Evolutionary conservation across 345 rosid species (phyloP).

Genomic region (Citrus unshiu): DNA sequence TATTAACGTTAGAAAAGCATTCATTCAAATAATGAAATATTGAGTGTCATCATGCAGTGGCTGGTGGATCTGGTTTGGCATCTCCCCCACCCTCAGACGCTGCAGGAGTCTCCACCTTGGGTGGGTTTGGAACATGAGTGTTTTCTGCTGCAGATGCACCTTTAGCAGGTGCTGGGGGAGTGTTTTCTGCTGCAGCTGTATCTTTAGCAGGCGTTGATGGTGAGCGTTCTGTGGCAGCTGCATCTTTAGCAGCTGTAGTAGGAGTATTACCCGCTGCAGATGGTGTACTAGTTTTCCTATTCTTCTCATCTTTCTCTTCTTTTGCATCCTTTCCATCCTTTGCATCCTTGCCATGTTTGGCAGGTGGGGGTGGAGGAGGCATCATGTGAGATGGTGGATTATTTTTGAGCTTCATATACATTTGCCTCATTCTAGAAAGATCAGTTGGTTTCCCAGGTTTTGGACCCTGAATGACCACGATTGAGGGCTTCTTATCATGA

Average conservation of each 20-base stretch:
- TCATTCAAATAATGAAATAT: background rate
- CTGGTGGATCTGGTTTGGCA: conserved; percentile 23
- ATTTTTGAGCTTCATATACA: conserved; percentile 72
- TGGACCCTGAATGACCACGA: conserved; percentile 75
- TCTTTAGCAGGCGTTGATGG: conserved; percentile 38
- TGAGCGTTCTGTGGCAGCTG: conserved; percentile 14
- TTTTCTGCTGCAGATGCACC: conserved; percentile 19
- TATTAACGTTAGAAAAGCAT: conserved; percentile 14
- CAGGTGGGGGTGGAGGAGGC: conserved; percentile 57
- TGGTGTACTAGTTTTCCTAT: conserved; percentile 20
- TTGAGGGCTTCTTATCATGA: conserved; percentile 65
- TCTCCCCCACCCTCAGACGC: conserved; percentile 32
- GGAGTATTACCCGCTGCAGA: conserved; percentile 23
- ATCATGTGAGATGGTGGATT: conserved; percentile 90
- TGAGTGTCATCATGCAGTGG: conserved; percentile 17
- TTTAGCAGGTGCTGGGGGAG: conserved; percentile 36
- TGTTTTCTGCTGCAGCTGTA: conserved; percentile 16
- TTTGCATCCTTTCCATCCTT: conserved; percentile 41
- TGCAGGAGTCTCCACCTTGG: conserved; percentile 28
- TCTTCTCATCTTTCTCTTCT: conserved; percentile 31
- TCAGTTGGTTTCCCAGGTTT: conserved; percentile 95
- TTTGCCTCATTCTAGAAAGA: conserved; percentile 82
- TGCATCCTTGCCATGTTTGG: conserved; percentile 44
- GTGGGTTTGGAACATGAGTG: conserved; percentile 24
- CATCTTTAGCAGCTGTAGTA: conserved; percentile 37